phyloP scores from a whole-genome alignment of 768 basidiomycete species.

The Amanita polypyramis region DNA sequence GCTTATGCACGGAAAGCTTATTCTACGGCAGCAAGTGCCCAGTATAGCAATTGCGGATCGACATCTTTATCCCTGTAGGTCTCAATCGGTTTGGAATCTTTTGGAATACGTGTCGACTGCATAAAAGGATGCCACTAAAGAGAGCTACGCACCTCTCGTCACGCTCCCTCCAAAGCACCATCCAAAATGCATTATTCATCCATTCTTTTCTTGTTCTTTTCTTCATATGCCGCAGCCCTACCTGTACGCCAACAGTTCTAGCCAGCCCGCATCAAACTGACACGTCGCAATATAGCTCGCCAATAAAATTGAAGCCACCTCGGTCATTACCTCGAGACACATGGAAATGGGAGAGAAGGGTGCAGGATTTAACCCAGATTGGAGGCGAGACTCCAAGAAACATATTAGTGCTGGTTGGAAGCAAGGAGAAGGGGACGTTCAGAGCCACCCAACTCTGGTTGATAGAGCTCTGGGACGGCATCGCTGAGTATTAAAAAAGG shows the following conservation, averaged over 20 bases:
- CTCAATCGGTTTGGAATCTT: conserved; percentile 22
- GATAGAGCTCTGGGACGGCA: conserved; percentile 13
- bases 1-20: conserved; percentile 20
- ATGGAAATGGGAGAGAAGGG: neutral
- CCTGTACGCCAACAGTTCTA: conserved; percentile 22
- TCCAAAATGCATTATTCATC: conserved; percentile 24
- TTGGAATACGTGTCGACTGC: conserved; percentile 14
- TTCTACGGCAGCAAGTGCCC: conserved; percentile 13
- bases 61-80: conserved; percentile 21
- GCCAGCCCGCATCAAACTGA: neutral
- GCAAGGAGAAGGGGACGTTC: neutral
- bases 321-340: neutral
- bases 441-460: conserved; percentile 10
- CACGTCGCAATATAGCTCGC: neutral
- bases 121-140: conserved; percentile 22
- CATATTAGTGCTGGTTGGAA: conserved; percentile 9
- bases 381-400: conserved; percentile 7
- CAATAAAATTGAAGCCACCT: neutral
- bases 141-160: conserved; percentile 13
- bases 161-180: conserved; percentile 16
- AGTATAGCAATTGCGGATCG: conserved; percentile 23
- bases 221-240: conserved; percentile 23
- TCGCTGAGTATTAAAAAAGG: neutral
- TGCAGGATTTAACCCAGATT: conserved; percentile 5
- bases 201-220: conserved; percentile 22